Conservation (phyloP, 2,329 filamentous ascomycete species). For the Talaromyces sp. region DNA sequence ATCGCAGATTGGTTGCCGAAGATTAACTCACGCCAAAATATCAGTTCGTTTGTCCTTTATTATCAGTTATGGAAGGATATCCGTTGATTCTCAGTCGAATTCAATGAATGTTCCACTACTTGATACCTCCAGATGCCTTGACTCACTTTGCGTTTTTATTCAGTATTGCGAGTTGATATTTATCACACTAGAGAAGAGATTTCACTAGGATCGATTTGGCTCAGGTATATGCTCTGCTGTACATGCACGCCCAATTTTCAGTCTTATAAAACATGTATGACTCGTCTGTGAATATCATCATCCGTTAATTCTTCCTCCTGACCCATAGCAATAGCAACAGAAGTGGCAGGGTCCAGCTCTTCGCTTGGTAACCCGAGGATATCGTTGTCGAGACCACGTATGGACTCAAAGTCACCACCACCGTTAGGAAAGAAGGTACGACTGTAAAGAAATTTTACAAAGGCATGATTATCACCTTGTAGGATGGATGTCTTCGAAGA, state of each 20-base stretch:
- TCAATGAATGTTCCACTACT: not conserved
- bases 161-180: not conserved
- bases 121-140: not conserved
- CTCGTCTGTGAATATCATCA: not conserved
- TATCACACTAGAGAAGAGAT: not conserved
- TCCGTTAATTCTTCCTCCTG: not conserved
- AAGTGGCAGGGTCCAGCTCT: constrained; percentile 14
- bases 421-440: constrained; percentile 52
- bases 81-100: not conserved
- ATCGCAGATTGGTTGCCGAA: not conserved
- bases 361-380: constrained; percentile 9
- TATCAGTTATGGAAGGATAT: not conserved
- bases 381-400: constrained; percentile 5
- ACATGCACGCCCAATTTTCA: not conserved
- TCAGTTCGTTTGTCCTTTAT: not conserved
- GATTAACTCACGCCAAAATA: not conserved
- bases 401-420: constrained; percentile 13
- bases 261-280: not conserved
- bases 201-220: not conserved
- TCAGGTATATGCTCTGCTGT: too few species aligned
- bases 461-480: constrained; percentile 45
- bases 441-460: constrained; percentile 53
- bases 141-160: not conserved
- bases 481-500: constrained; percentile 46
- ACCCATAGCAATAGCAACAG: constrained; percentile 1